Evolutionary conservation across 2,329 filamentous ascomycete species (phyloP).

Genomic region (Colletotrichum horii): DNA sequence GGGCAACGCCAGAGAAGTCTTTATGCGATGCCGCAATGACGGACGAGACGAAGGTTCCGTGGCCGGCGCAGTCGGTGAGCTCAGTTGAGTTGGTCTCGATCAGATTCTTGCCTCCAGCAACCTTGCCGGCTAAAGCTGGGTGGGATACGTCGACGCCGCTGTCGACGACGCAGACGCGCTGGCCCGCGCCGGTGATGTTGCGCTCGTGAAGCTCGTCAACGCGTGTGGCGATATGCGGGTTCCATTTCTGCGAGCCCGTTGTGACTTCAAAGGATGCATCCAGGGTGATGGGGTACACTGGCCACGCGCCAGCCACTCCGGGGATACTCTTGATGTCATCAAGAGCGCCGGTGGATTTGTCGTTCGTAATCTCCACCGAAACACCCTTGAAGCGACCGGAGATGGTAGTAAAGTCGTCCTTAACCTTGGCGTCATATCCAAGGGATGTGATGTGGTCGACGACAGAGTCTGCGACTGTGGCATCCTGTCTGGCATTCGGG

Average conservation of each 20-base stretch:
- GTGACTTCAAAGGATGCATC: slow-evolving; percentile 10
- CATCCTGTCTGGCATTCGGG: neutral
- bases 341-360: neutral
- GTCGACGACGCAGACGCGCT: slow-evolving; percentile 26
- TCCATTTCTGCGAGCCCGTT: slow-evolving; percentile 14
- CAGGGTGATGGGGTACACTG: slow-evolving; percentile 23
- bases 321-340: slow-evolving; percentile 18
- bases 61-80: slow-evolving; percentile 24
- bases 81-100: slow-evolving; percentile 14
- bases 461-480: neutral
- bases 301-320: slow-evolving; percentile 10
- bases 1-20: slow-evolving; percentile 24
- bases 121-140: slow-evolving; percentile 18
- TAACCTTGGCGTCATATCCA: slow-evolving; percentile 12
- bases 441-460: slow-evolving; percentile 7
- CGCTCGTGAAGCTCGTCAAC: slow-evolving; percentile 24
- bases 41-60: slow-evolving; percentile 25
- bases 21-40: slow-evolving; percentile 6
- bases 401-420: slow-evolving; percentile 10
- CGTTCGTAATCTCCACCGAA: slow-evolving; percentile 9
- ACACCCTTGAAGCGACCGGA: slow-evolving; percentile 15
- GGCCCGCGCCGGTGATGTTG: slow-evolving; percentile 23
- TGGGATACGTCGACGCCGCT: slow-evolving; percentile 22
- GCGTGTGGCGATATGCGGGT: slow-evolving; percentile 20
- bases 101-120: slow-evolving; percentile 24